A percentile compares a stretch with the other conserved stretches of the same genome.
Conservation (phyloP, 1,284 basidiomycete genomes). For the Singerocomus rubriflavus region DNA sequence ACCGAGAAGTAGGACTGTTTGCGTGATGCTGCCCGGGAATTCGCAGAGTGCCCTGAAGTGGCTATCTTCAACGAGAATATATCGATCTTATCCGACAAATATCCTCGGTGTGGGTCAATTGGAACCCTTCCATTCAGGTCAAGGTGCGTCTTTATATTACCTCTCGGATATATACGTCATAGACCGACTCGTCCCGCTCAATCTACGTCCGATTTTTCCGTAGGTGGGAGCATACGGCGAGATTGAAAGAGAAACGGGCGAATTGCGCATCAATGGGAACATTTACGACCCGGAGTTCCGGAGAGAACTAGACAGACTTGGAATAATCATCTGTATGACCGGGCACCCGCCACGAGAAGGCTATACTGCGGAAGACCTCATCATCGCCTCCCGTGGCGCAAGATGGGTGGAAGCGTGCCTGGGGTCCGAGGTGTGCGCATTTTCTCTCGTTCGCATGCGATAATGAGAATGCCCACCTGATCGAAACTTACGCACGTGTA, state of each 20-base stretch:
- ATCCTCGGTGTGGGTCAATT: constrained; percentile 31
- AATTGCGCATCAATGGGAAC: constrained; percentile 20
- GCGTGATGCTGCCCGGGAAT: constrained; percentile 79
- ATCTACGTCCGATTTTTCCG: too few relatives aligned
- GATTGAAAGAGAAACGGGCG: constrained; percentile 23
- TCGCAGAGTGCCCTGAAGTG: constrained; percentile 66
- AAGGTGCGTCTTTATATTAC: constrained; percentile 20
- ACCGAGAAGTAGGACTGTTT: constrained; percentile 68
- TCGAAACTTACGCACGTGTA: too few relatives aligned
- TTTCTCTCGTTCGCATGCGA: neutral
- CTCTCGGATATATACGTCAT: too few relatives aligned
- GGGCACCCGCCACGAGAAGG: constrained; percentile 13
- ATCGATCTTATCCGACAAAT: constrained; percentile 20
- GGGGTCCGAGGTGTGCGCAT: constrained; percentile 18
- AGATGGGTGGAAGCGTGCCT: neutral
- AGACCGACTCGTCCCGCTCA: too few relatives aligned
- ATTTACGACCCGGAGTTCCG: constrained; percentile 25
- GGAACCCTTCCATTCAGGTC: constrained; percentile 28
- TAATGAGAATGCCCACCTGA: neutral
- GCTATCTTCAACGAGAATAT: constrained; percentile 49
- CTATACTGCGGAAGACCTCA: constrained; percentile 17
- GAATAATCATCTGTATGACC: neutral
- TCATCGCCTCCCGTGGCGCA: constrained; percentile 26
- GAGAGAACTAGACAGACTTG: constrained; percentile 9
- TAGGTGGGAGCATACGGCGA: constrained; percentile 28